phyloP scores from a whole-genome alignment of 768 basidiomycete species.

The Tulasnella calospora region DNA sequence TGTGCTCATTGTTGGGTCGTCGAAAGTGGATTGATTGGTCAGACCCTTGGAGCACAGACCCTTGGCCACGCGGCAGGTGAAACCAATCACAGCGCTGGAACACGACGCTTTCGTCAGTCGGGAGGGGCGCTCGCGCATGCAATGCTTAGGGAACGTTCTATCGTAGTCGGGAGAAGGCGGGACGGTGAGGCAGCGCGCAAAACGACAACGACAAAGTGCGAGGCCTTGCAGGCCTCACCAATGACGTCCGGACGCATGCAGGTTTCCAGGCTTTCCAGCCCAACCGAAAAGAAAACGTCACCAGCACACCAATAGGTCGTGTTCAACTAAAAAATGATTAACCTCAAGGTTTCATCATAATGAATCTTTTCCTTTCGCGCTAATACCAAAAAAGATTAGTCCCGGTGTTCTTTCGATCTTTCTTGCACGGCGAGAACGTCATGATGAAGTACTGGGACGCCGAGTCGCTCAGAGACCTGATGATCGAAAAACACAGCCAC shows the following conservation, averaged over 20 bases:
- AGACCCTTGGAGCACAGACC: not conserved
- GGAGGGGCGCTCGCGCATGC: not conserved
- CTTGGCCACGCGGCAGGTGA: not conserved
- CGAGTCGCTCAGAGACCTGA: not conserved
- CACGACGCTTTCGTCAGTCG: not conserved
- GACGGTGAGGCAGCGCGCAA: not conserved
- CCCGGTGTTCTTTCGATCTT: not conserved
- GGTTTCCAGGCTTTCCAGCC: not conserved
- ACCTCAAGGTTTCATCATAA: conserved; percentile 1
- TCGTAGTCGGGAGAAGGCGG: not conserved
- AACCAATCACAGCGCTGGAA: not conserved
- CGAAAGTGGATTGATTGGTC: not conserved
- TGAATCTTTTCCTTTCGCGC: not conserved
- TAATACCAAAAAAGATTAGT: not conserved
- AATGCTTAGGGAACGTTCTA: not conserved
- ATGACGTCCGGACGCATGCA: not conserved
- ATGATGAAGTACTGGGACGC: not conserved
- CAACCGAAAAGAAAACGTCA: not conserved
- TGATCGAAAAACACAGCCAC: conserved; percentile 3
- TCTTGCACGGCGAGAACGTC: not conserved
- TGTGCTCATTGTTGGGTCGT: not conserved
- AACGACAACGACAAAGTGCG: not conserved
- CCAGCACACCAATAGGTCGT: not conserved
- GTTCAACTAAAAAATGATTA: not conserved
- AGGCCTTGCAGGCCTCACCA: not conserved